Evolutionary conservation across 106 monocot genomes (phyloP).

Genomic region (Allium fistulosum): DNA sequence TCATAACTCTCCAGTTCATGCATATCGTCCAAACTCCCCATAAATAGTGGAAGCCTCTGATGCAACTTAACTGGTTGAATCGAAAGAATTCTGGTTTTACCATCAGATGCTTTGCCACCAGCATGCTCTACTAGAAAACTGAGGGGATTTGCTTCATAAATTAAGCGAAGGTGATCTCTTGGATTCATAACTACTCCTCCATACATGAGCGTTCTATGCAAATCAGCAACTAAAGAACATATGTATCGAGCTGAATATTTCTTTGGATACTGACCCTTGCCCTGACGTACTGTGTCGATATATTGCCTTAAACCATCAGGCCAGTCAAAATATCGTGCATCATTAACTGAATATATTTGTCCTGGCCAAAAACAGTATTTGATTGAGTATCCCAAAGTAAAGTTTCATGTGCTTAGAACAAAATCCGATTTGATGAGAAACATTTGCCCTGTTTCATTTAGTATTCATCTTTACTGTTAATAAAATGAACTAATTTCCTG

Average conservation of each 20-base stretch:
- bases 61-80: constrained; percentile 87
- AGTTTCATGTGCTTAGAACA: neutral
- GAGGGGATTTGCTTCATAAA: constrained; percentile 95
- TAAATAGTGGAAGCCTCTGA: constrained; percentile 89
- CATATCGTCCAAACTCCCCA: constrained; percentile 84
- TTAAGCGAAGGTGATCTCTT: constrained; percentile 87
- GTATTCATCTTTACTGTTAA: too few relatives aligned
- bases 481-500: too few relatives aligned
- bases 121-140: constrained; percentile 92
- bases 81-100: constrained; percentile 69
- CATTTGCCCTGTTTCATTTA: too few relatives aligned
- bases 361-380: constrained; percentile 32
- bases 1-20: constrained; percentile 89
- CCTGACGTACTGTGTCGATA: constrained; percentile 84
- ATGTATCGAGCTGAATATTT: constrained; percentile 96
- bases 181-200: constrained; percentile 95
- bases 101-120: constrained; percentile 94
- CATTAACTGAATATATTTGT: constrained; percentile 98
- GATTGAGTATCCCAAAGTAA: neutral
- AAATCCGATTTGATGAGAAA: too few relatives aligned
- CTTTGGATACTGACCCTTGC: constrained; percentile 79
- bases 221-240: constrained; percentile 91
- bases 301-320: constrained; percentile 83
- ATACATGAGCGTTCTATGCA: constrained; percentile 84
- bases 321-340: constrained; percentile 97